A percentile compares a stretch with the other conserved stretches of the same genome.
phyloP scores from a whole-genome alignment of 352 stramenopile genomes.

The Phytophthora uliginosa region DNA sequence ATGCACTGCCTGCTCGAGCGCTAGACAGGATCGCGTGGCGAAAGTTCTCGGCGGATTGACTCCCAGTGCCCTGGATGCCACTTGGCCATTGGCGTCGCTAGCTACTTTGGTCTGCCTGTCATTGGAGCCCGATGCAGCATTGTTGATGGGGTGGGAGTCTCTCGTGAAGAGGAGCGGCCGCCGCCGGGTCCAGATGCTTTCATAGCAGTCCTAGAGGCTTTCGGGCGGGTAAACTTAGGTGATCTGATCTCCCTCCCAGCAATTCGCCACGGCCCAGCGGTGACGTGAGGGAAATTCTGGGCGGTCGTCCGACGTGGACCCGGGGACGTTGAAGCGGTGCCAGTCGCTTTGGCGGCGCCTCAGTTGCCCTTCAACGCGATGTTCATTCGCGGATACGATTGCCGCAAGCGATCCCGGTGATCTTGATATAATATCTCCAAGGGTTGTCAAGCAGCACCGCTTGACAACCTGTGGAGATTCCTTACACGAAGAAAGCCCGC shows the following conservation, averaged over 20 bases:
- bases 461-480: neutral
- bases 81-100: neutral
- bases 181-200: conserved; percentile 27
- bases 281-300: conserved; percentile 16
- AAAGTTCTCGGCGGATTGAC: neutral
- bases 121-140: neutral
- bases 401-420: conserved; percentile 10
- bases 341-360: conserved; percentile 4
- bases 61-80: neutral
- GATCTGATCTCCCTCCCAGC: neutral
- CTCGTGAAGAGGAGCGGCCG: conserved; percentile 15
- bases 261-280: neutral
- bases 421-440: neutral
- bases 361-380: conserved; percentile 18
- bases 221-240: conserved; percentile 10
- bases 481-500: neutral
- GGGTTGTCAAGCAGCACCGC: neutral
- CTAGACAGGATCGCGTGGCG: neutral
- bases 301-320: conserved; percentile 17
- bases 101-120: neutral
- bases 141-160: conserved; percentile 20
- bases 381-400: neutral
- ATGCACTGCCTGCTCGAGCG: neutral
- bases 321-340: conserved; percentile 12
- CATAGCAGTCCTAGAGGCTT: conserved; percentile 13